Percentiles rank a stretch among this genome's conserved stretches.
Conservation (phyloP, 1,139 yeast genomes). For the Geotrichum candidum region DNA sequence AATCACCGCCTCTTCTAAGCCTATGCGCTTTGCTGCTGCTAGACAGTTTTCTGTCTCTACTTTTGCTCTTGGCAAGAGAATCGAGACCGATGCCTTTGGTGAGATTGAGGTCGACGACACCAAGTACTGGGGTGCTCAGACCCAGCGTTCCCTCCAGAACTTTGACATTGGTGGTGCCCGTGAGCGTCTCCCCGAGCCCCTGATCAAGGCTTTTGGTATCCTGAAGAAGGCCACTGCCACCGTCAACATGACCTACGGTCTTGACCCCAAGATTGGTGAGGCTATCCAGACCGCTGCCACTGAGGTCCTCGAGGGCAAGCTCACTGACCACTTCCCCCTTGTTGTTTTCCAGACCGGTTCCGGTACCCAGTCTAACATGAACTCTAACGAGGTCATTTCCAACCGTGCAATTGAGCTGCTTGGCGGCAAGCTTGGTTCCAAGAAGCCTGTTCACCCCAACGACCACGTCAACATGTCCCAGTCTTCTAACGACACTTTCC, state of each 20-base stretch:
- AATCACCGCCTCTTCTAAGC: conserved; percentile 4
- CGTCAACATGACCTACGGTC: conserved; percentile 79
- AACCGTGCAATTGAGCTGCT: conserved; percentile 94
- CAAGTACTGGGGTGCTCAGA: conserved; percentile 97
- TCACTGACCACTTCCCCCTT: conserved; percentile 90
- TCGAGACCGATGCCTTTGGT: conserved; percentile 94
- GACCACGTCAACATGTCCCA: conserved; percentile 98
- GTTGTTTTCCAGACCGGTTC: conserved; percentile 99
- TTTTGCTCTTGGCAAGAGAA: conserved; percentile 42
- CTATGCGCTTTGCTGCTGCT: background rate
- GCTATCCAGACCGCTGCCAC: conserved; percentile 93
- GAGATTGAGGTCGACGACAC: conserved; percentile 82
- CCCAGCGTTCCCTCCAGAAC: conserved; percentile 81
- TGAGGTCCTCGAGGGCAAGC: conserved; percentile 88
- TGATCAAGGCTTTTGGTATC: conserved; percentile 86
- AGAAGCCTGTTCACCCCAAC: conserved; percentile 93
- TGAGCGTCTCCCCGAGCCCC: conserved; percentile 87
- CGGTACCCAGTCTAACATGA: conserved; percentile 98
- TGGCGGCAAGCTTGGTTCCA: conserved; percentile 88
- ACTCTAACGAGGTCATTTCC: conserved; percentile 96
- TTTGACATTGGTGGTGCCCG: conserved; percentile 92
- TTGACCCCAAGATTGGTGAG: conserved; percentile 74
- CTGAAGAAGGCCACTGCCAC: conserved; percentile 93
- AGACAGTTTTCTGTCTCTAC: conserved; percentile 13
- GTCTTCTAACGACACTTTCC: conserved; percentile 95